Evolutionary conservation across 108 stramenopile species (phyloP).

Genomic region (Cyclotella kingstonii): DNA sequence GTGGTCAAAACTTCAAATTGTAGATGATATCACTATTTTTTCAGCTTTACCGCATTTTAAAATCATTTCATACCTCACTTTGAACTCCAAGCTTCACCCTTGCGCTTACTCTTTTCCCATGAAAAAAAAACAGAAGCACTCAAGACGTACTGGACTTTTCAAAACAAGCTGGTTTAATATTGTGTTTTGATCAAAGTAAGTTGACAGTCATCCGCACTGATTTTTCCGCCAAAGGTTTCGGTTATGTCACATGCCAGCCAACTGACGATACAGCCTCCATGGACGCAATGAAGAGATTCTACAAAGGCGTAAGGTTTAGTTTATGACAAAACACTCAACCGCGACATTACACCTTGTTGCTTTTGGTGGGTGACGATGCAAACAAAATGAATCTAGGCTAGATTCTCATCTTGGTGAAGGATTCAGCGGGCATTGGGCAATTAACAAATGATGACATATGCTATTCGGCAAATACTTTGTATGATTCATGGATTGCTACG

Average conservation of each 20-base stretch:
- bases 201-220: not conserved
- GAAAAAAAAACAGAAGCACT: no score
- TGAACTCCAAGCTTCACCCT: no score
- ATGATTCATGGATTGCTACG: conserved; percentile 3
- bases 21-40: no score
- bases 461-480: not conserved
- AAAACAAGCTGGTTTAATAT: not conserved
- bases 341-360: conserved; percentile 7
- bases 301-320: not conserved
- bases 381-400: conserved; percentile 4
- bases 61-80: no score
- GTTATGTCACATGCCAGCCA: not conserved
- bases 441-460: not conserved
- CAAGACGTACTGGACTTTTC: no score
- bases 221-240: not conserved
- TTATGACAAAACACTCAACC: not conserved
- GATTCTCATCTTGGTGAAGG: conserved; percentile 19
- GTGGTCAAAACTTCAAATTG: no score
- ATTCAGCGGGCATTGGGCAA: conserved; percentile 6
- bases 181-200: not conserved
- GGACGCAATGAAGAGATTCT: not conserved
- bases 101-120: no score
- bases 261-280: not conserved
- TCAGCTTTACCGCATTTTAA: no score
- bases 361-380: conserved; percentile 3